Base-by-base conservation (phyloP, 2,329 filamentous ascomycete genomes). In the Epichloe amarillans region DNA sequence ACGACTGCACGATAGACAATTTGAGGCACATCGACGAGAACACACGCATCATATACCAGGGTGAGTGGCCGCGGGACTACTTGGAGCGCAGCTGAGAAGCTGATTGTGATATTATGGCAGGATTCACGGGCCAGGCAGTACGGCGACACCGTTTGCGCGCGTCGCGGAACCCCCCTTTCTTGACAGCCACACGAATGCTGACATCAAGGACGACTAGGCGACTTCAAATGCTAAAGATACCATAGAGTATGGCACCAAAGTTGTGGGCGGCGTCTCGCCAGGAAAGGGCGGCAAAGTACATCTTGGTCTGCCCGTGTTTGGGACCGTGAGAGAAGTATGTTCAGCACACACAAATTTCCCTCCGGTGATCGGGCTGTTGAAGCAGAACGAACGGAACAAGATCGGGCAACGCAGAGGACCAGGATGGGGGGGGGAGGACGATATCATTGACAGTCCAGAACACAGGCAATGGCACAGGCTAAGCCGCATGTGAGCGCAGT, bases 401-500 rank as follows among this genome's bases (percentile, higher is more conserved):
- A 4, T 30, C 26, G 26, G 26, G 26, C 26, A 30, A 30, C 26
- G 26, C 26, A 30, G 26, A 30, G 26, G 26, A 4, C 26, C 8
- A 30, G 26, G 23, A 26, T 26, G 23, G 10, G 26, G 3, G 19
- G 19, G 19, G 19, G 6, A 8, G 26, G 8, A 8, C 26, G 26
- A 30, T 4, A 30, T 30, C 8, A 14, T 17, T 49, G 37, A 42
- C 47, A 35, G 4, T 19, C 15, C n/a, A 14, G 15, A 4, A 1
- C 23, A 1, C 23, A 69, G 67, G 66, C 68, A 1, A 62, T 69
- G 56, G 36, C 56, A 2, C 19, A 57, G 3, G 60, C 68, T 5
- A 62, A 64, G 5, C 83, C 84, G 0, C 77, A 86, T 63, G 84
- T 82, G 10, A 85, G 80, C 8, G 81, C 82, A 2, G 82, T 88